Evolutionary conservation across 805 yeast genomes (phyloP), one percentile per base, ranked within the genome.

Genomic region (Candida maris): DNA sequence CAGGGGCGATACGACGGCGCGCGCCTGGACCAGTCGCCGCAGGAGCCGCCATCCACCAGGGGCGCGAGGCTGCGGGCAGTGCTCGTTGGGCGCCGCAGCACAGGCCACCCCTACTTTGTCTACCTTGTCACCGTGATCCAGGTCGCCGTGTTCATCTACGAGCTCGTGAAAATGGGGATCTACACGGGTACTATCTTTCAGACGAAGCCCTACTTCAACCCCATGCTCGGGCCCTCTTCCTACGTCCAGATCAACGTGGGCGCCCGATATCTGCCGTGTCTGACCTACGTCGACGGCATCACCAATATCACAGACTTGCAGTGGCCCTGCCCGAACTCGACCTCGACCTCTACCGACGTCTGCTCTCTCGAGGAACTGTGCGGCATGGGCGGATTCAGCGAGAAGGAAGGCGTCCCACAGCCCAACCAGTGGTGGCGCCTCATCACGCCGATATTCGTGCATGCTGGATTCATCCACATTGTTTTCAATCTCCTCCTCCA

Each of bases 191-290:
- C 73, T 12, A 76, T 81, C 3, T 70, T 82, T 41, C 85, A 78
- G 52, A 77, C 85, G 0, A 57, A 78, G 46, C 89, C 89, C 4
- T 73, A 76, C 42, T 79, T 82, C 64, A 82, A 82, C 53, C 89
- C 88, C 5, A 81, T 82, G 88, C 54, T 82, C 19, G 89, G 89
- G 1, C 89, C 89, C 9, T 79, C 86, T 3, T 61, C 80, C 0
- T 79, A 79, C 48, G 63, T 81, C 1, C 68, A 77, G 51, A 79
- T 82, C 38, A 73, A 77, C 46, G 71, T 79, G 72, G 89, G 89
- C 2, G 80, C 86, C 3, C 56, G 88, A 20, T 82, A 79, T 54
- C 68, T 73, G 2, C 86, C 88, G 0, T 82, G 89, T 52, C 79
- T 82, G 86, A 73, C 73, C 30, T 49, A 56, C 26, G 65, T 80